phyloP scores from a whole-genome alignment of 495 filamentous ascomycete species.

The Lindgomyces ingoldianus region DNA sequence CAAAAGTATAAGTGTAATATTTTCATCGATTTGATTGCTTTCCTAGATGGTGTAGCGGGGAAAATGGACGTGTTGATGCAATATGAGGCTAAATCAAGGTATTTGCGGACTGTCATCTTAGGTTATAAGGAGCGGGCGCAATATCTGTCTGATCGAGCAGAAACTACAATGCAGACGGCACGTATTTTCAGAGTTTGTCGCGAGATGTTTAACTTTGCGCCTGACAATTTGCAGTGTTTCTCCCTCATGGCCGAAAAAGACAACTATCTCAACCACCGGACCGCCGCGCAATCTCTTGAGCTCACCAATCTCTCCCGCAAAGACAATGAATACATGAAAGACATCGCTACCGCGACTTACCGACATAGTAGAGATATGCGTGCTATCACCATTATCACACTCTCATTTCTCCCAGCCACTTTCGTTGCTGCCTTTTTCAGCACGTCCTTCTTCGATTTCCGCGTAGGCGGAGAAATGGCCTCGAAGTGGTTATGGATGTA shows the following conservation, averaged over 20 bases:
- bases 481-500: slow-evolving; percentile 1
- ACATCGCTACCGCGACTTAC: neutral
- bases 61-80: neutral
- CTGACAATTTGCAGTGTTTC: neutral
- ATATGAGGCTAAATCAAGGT: neutral
- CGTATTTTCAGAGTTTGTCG: neutral
- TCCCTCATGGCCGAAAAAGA: neutral
- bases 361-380: slow-evolving; percentile 1
- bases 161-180: neutral
- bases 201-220: neutral
- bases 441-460: slow-evolving; percentile 1
- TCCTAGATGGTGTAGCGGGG: neutral
- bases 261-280: neutral
- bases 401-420: neutral
- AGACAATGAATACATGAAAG: neutral
- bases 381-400: neutral
- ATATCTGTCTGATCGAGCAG: neutral
- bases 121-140: neutral
- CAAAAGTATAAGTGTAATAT: neutral
- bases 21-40: neutral
- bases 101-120: neutral
- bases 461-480: neutral
- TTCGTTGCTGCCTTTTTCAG: neutral
- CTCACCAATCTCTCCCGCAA: slow-evolving; percentile 5
- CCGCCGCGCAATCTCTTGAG: neutral